Evolutionary conservation across 305 asterid genomes (phyloP), one percentile per base, ranked within the genome.

Genomic region (Coffea humblotiana): DNA sequence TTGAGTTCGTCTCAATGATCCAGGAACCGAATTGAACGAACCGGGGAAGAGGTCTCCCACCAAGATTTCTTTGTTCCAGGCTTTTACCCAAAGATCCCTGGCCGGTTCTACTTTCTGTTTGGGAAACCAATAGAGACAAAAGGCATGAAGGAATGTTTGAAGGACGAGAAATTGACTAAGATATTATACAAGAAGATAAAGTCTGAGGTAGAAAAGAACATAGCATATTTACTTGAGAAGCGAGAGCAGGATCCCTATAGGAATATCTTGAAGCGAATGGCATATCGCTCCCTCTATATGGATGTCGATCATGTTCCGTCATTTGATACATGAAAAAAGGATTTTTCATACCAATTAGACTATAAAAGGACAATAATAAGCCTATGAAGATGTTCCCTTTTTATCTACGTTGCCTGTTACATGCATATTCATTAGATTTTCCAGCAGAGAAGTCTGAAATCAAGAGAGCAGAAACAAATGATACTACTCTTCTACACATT

Each of bases 161-260:
- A 51, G 23, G 61, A 89, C 78, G 87, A 69, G 81, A 27, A 27
- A 12, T 52, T 21, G 3, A 85, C 82, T 15, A 81, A 77, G 78
- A 87, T 86, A 8, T 63, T 88, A 11, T 91, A 90, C 79, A 54
- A 63, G 80, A 81, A 87, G 71, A 80, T 89, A 65, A 85, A 89
- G 74, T 74, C 85, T 66, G 84, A 83, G 12, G 85, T 89, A 13
- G 88, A 84, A 71, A 8, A 51, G n/a, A 80, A 72, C 66, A 76
- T 89, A 47, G 87, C 85, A 8, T 91, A 88, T 78, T 85, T 91
- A 84, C 60, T 88, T 15, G 80, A 86, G 84, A 91, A 89, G 77
- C 71, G 93, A 49, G 86, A 83, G 32, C 84, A 86, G 79, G 95
- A 91, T 81, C 93, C 93, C 0, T 85, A 82, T 32, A 83, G 92